Evolutionary conservation across 257 asterid species (phyloP), one percentile per base, ranked within the genome.

Genomic region (Jacaranda mimosifolia): DNA sequence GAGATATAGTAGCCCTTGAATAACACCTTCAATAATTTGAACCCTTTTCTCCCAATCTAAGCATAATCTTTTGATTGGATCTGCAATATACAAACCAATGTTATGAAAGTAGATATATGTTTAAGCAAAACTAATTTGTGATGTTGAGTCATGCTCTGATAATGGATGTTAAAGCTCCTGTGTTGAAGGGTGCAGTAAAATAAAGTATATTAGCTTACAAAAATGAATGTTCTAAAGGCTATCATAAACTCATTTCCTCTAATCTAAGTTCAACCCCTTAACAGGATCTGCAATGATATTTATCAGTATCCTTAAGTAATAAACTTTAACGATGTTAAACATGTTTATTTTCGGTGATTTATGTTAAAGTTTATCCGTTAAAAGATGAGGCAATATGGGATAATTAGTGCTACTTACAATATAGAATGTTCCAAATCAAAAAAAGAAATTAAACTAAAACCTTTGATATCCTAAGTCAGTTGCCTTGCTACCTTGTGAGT

Each of bases 1-100:
- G 71, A 83, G 85, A 73, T 85, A 83, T 49, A 85, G 39, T 46
- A 85, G 85, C 62, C 89, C 89, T 83, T 85, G 89, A 67, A 82
- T 80, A 68, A 85, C 21, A 6, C 89, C 89, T 71, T 75, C 85
- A n/a, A 85, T 80, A 45, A 85, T 83, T 2, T 74, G 58, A 48
- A 78, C 77, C 0, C 85, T 68, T 57, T 36, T 81, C 42, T 75
- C 78, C 87, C 89, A 83, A 45, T 83, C 74, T 72, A 83, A 35
- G 76, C 35, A 46, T 58, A 62, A 8, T 2, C 76, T 59, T 48
- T 81, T 72, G 4, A 77, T 62, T 7, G 83, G 82, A 55, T 83
- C 87, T 85, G 57, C 76, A 77, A 52, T 46, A 51, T 32, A 51
- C 51, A 8, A 8, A 51, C 21, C 12, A 53, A 18, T 26, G 40